phyloP scores from a whole-genome alignment of 1,139 yeast species.

The Saccharomyces hybrid region DNA sequence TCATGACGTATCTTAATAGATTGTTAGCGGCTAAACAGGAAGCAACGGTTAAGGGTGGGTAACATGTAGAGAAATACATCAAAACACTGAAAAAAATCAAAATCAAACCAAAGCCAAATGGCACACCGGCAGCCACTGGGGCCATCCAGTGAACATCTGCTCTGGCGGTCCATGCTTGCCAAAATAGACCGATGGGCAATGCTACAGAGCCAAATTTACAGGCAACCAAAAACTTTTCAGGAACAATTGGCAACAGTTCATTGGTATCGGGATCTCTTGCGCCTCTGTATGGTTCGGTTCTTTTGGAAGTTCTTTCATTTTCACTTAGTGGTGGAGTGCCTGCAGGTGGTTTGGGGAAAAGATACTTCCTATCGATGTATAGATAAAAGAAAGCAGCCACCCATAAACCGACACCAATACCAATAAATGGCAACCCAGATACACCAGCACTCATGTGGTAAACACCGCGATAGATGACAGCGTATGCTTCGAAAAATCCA shows the following conservation, averaged over 20 bases:
- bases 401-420: constrained; percentile 58
- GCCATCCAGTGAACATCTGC: constrained; percentile 66
- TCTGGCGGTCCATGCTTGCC: constrained; percentile 78
- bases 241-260: constrained; percentile 38
- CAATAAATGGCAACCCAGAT: constrained; percentile 61
- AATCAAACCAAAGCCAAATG: constrained; percentile 69
- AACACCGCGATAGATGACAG: constrained; percentile 58
- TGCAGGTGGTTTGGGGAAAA: constrained; percentile 52
- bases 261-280: constrained; percentile 40
- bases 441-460: constrained; percentile 52
- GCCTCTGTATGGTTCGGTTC: constrained; percentile 26
- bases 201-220: constrained; percentile 55
- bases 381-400: constrained; percentile 46
- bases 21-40: constrained; percentile 78
- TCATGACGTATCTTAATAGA: constrained; percentile 49
- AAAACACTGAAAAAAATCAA: constrained; percentile 66
- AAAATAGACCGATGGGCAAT: constrained; percentile 62
- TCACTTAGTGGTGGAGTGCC: constrained; percentile 41
- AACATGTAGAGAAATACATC: constrained; percentile 62
- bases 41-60: constrained; percentile 68
- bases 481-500: constrained; percentile 73
- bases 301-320: constrained; percentile 14
- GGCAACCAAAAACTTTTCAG: constrained; percentile 38
- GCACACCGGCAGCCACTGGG: constrained; percentile 65
- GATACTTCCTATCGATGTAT: constrained; percentile 39